Evolutionary conservation across 2,329 filamentous ascomycete species (phyloP), one percentile per base, ranked within the genome.

Genomic region (Pezicula neosporulosa): DNA sequence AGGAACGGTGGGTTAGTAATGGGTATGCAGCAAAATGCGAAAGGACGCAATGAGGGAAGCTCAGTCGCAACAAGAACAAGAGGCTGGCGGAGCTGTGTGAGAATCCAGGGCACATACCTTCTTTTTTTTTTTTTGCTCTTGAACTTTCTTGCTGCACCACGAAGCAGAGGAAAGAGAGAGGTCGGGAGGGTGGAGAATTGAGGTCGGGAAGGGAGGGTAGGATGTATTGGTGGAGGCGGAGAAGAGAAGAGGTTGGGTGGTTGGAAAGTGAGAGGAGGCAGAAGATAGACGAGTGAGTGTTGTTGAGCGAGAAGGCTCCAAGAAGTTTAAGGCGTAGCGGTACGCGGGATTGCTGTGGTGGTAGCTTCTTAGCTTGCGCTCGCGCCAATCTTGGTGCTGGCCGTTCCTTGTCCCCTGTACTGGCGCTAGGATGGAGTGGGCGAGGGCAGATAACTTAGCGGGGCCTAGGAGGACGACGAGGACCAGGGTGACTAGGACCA

Each of bases 241-340:
- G 30, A 50, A 52, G 55, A 49, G 53, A 56, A 56, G 51, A 56
- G 52, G 48, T 52, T 48, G 48, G 30, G 33, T 48, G 37, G 56
- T 52, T 47, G 50, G 53, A 59, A 64, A 65, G 64, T 62, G 63
- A 62, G 59, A 63, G 62, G 52, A 53, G 59, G 54, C 58, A 57
- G 54, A 57, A 56, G 53, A 52, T 39, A 21, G 39, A 42, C 24
- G 39, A 44, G 42, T 16, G 27, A 9, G 42, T 28, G 42, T 16
- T 44, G 27, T 21, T 16, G 42, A 57, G 56, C 61, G 56, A 52
- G 58, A 54, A 50, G 55, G 52, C 57, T 52, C 48, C 54, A 54
- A 48, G 50, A 56, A 54, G 54, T 56, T 49, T 59, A 55, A 58
- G 57, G 58, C 62, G 58, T 21, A 46, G 27, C 35, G 43, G 44